Evolutionary conservation across 257 asterid species (phyloP), one percentile per base, ranked within the genome.

Genomic region (Ajuga chamaepitys): DNA sequence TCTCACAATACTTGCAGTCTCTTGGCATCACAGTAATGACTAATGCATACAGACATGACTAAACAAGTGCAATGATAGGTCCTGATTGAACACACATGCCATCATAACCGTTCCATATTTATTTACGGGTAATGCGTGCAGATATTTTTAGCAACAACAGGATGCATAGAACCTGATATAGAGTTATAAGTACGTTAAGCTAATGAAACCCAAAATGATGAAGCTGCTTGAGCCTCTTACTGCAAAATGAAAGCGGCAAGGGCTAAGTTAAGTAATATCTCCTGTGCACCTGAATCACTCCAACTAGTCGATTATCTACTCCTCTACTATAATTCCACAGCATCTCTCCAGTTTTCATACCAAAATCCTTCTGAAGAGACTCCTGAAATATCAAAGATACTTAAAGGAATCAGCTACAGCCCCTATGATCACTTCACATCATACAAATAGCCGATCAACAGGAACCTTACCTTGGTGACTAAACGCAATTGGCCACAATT

Each of bases 281-380:
- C 56, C 46, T 38, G 55, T 79, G 24, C 53, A 85, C 95, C 88
- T 80, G 83, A 58, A 78, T 76, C 75, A 79, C 58, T 67, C 96
- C 95, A 58, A 93, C 97, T 46, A 66, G 75, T 75, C 97, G 80
- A 53, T 78, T 82, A 70, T 93, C 99, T 37, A 89, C 80, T 65
- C 97, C 99, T 79, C 96, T 79, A 70, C 99, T 80, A 38, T 77
- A 88, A 80, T 84, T 88, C 97, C 99, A 90, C 53, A 94, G 83
- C 95, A 83, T 94, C 70, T 86, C 91, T 58, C 99, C 99, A 63
- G 89, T 88, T 81, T 88, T 93, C 78, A 48, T 53, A 59, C 99
- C 96, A 74, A 89, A 94, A 75, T 94, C 88, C 74, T 82, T 94
- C 68, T 88, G 99, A 74, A 94, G 99, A 51, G 89, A 86, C 69